A percentile compares a stretch with the other conserved stretches of the same genome.
Evolutionary conservation across 2,329 filamentous ascomycete species (phyloP).

Genomic region (Didymella pinodella): DNA sequence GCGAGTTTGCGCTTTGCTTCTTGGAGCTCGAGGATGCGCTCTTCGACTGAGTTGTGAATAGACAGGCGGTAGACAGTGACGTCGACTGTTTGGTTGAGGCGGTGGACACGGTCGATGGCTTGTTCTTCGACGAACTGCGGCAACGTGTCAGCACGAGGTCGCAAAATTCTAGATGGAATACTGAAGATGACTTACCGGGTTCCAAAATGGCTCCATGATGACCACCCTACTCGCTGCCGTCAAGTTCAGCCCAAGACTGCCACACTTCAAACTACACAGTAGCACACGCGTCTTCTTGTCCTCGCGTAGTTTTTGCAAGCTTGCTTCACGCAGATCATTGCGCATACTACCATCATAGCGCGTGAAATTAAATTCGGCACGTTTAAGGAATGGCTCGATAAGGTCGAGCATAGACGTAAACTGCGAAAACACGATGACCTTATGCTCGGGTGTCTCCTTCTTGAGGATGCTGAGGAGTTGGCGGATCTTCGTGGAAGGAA

Average conservation of each 20-base stretch:
- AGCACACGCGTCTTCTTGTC: slow-evolving; percentile 80
- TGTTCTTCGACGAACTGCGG: slow-evolving; percentile 92
- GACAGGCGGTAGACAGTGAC: slow-evolving; percentile 96
- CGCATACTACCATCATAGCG: slow-evolving; percentile 96
- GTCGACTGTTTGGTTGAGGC: slow-evolving; percentile 94
- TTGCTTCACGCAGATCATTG: slow-evolving; percentile 90
- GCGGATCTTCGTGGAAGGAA: slow-evolving; percentile 88
- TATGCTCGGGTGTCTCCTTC: slow-evolving; percentile 80
- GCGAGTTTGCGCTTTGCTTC: slow-evolving; percentile 92
- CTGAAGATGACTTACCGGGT: slow-evolving; percentile 68
- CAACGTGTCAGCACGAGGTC: neutral
- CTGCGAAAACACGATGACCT: slow-evolving; percentile 98
- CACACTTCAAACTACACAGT: slow-evolving; percentile 93
- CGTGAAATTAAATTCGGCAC: slow-evolving; percentile 77
- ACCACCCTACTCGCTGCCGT: slow-evolving; percentile 93
- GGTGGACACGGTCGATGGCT: slow-evolving; percentile 96
- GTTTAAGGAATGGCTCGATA: slow-evolving; percentile 86
- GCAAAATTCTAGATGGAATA: neutral
- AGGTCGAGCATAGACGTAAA: slow-evolving; percentile 99
- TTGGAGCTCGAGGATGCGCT: slow-evolving; percentile 92
- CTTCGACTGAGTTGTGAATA: slow-evolving; percentile 85
- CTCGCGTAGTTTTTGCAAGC: slow-evolving; percentile 76
- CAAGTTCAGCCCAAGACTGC: slow-evolving; percentile 89
- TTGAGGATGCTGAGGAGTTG: slow-evolving; percentile 82
- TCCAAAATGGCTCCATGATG: slow-evolving; percentile 98